These are phyloP conservation scores for Botrytis fabae DNA, from an alignment of 2,329 filamentous ascomycete genomes.

Conservation along the genomic window DNA sequence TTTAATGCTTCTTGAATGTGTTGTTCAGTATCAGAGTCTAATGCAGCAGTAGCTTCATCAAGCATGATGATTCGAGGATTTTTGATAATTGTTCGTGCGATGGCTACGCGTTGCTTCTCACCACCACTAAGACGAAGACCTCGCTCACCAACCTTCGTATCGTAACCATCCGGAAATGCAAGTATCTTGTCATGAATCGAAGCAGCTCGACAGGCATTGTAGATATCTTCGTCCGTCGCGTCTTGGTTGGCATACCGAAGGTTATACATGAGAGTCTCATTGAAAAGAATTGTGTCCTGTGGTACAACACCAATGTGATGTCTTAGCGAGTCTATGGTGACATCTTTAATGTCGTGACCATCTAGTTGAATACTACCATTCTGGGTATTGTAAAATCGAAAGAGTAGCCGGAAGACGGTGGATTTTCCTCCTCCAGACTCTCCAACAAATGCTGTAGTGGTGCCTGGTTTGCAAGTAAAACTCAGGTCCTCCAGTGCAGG, in stretches of 20 bases:
- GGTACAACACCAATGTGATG: conserved; percentile 93
- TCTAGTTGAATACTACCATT: conserved; percentile 82
- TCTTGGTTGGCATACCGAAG: conserved; percentile 82
- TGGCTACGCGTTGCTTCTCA: conserved; percentile 91
- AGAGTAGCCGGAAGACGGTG: conserved; percentile 91
- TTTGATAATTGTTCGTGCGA: conserved; percentile 90
- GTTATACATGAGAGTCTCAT: conserved; percentile 94
- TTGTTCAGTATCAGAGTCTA: conserved; percentile 90
- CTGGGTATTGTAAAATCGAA: conserved; percentile 90
- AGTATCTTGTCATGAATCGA: conserved; percentile 93
- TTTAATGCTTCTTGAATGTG: conserved; percentile 87
- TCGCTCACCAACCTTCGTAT: conserved; percentile 88
- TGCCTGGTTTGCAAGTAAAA: conserved; percentile 85
- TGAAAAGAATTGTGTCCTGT: conserved; percentile 94
- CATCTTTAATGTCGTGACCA: conserved; percentile 76
- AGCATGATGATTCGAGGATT: conserved; percentile 89
- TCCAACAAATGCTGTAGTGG: conserved; percentile 92
- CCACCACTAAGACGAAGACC: conserved; percentile 84
- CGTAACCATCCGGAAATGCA: conserved; percentile 82
- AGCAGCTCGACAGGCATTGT: conserved; percentile 77
- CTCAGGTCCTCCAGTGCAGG: conserved; percentile 80
- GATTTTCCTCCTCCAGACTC: conserved; percentile 98
- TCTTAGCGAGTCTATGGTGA: conserved; percentile 92
- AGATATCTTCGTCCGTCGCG: conserved; percentile 79
- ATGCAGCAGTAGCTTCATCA: conserved; percentile 87